Evolutionary conservation across 1,284 basidiomycete species (phyloP).

Genomic region (Coniferiporia sulphurascens): DNA sequence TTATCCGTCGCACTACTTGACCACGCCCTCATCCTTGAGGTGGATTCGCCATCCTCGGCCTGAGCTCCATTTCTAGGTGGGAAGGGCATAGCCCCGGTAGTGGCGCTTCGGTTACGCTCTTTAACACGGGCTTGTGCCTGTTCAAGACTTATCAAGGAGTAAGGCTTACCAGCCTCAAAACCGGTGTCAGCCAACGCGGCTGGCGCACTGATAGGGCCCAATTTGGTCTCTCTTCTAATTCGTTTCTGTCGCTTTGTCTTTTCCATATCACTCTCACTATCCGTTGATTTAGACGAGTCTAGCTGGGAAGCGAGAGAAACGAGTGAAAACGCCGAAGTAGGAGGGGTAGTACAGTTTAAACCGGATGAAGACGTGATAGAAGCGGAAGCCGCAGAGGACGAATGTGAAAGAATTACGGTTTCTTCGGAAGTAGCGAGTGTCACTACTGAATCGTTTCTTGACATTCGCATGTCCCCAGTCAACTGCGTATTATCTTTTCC

Average conservation of each 20-base stretch:
- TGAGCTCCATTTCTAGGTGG: slow-evolving; percentile 19
- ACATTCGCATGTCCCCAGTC: slow-evolving; percentile 18
- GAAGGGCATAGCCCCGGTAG: slow-evolving; percentile 24
- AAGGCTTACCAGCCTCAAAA: slow-evolving; percentile 40
- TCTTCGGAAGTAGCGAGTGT: slow-evolving; percentile 49
- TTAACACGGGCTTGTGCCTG: slow-evolving; percentile 62
- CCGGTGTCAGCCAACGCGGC: slow-evolving; percentile 38
- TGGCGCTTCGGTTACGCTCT: slow-evolving; percentile 49
- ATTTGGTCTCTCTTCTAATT: slow-evolving; percentile 30
- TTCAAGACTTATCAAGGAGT: slow-evolving; percentile 68
- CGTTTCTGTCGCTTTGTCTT: slow-evolving; percentile 3
- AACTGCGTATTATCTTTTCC: slow-evolving; percentile 8
- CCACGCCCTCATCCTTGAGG: slow-evolving; percentile 42
- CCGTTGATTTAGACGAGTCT: neutral
- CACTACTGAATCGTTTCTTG: slow-evolving; percentile 44
- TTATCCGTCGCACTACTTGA: slow-evolving; percentile 56
- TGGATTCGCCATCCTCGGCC: slow-evolving; percentile 22
- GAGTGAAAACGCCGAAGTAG: slow-evolving; percentile 43
- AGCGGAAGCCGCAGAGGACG: slow-evolving; percentile 36
- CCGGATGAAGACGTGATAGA: slow-evolving; percentile 22
- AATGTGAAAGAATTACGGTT: slow-evolving; percentile 33
- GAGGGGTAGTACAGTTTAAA: slow-evolving; percentile 35
- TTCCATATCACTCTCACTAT: neutral
- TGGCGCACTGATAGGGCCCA: slow-evolving; percentile 31
- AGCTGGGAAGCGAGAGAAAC: slow-evolving; percentile 10